Evolutionary conservation across 1,139 yeast genomes (phyloP), one percentile per base, ranked within the genome.

Genomic region (Schwanniomyces etchellsii): DNA sequence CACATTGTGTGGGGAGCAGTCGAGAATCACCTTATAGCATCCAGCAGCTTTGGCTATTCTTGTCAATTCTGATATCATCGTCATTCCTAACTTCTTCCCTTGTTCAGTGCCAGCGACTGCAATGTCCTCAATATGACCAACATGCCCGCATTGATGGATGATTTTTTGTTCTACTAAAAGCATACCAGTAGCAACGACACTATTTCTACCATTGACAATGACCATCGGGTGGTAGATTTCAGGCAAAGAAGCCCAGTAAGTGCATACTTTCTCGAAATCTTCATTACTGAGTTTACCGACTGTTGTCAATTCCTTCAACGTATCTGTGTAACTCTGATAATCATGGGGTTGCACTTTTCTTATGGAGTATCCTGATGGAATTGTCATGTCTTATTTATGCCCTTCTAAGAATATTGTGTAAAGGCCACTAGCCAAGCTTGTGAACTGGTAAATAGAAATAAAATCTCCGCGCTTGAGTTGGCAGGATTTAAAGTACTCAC

Each of bases 71-170:
- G 66, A 58, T 44, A 91, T 84, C 58, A 91, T 55, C 12, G 69
- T 60, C 43, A 68, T 60, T 0, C 98, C 98, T 32, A 91, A 61
- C 43, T 76, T 74, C 52, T 81, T 79, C 5, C 98, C 98, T 48
- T 89, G 96, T 52, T 84, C 86, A 11, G 69, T 59, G 22, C 57
- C 55, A 20, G 77, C 72, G 4, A 91, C 95, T 1, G 96, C 84
- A 37, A 91, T 89, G 52, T 91, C 98, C 52, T 91, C 98, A 39
- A 91, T 82, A 57, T 91, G 98, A 4, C 97, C 98, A 9, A 86
- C 95, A 32, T 67, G 56, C 0, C 95, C 95, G 53, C 93, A 79
- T 29, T 65, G 74, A 52, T 89, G 97, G 30, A 81, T 78, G 36
- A 78, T 44, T 46, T 82, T 82, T 31, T 59, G 61, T 46, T 82